These are phyloP conservation scores for Pistacia vera DNA, from an alignment of 345 rosid genomes.

Conservation along the genomic window DNA sequence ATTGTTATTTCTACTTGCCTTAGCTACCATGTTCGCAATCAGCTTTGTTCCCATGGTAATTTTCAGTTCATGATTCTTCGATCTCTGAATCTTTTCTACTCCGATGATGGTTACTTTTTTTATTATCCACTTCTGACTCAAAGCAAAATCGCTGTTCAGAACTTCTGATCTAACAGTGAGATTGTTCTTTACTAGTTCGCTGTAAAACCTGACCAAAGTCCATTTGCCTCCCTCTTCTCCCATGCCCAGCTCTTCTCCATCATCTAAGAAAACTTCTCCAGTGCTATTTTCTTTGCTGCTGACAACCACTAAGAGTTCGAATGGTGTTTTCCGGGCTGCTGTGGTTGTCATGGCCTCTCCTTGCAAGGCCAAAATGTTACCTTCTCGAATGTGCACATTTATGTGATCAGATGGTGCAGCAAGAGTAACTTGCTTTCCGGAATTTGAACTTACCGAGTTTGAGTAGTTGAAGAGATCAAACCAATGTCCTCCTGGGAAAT, in stretches of 20 bases:
- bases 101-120: conserved; percentile 8
- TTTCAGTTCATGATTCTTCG: background rate
- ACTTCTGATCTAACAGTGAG: background rate
- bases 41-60: background rate
- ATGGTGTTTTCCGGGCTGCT: conserved; percentile 10
- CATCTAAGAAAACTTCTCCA: conserved; percentile 9
- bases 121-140: background rate
- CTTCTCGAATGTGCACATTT: conserved; percentile 7
- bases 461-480: conserved; percentile 13
- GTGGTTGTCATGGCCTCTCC: background rate
- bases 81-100: background rate
- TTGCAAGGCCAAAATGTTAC: conserved; percentile 6
- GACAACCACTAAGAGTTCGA: background rate
- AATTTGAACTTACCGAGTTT: background rate
- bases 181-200: background rate
- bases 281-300: background rate
- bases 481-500: conserved; percentile 4
- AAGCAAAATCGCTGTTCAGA: conserved; percentile 1
- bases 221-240: conserved; percentile 3
- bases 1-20: background rate
- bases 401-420: background rate
- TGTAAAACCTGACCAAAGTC: background rate
- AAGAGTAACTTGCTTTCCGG: background rate
- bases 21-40: background rate
- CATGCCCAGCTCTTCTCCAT: conserved; percentile 2